Evolutionary conservation across 2,329 filamentous ascomycete genomes (phyloP).

Genomic region (Amauroascus niger): DNA sequence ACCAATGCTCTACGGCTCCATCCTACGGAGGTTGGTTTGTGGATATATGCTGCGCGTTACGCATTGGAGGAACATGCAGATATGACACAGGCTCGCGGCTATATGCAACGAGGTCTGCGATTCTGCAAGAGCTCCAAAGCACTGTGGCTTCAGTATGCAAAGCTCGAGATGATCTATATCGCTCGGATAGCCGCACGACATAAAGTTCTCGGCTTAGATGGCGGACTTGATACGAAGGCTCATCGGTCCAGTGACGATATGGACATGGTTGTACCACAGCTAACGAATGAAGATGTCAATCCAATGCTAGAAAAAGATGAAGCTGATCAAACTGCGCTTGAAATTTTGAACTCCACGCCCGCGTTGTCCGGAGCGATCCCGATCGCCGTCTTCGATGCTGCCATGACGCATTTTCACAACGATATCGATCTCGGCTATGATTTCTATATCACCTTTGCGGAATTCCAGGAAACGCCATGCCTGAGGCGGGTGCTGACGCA

Average conservation of each 20-base stretch:
- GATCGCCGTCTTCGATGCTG: conserved; percentile 79
- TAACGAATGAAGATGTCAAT: conserved; percentile 55
- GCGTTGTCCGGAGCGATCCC: conserved; percentile 90
- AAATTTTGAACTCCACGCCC: conserved; percentile 60
- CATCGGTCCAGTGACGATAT: conserved; percentile 33
- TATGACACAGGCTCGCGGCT: conserved; percentile 72
- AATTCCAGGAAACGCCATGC: conserved; percentile 58
- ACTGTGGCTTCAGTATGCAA: conserved; percentile 83
- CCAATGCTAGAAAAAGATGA: conserved; percentile 46
- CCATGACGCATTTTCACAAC: conserved; percentile 66
- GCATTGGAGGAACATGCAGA: conserved; percentile 71
- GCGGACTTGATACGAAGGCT: conserved; percentile 31
- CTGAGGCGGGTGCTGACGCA: conserved; percentile 60
- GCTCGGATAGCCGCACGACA: conserved; percentile 67
- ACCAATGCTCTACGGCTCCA: conserved; percentile 70
- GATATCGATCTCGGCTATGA: conserved; percentile 55
- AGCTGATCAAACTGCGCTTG: conserved; percentile 47
- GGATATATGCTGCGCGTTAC: conserved; percentile 72
- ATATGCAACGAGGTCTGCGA: conserved; percentile 80
- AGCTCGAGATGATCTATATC: conserved; percentile 87
- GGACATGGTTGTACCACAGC: conserved; percentile 46
- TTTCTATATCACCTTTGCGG: conserved; percentile 71
- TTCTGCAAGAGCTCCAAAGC: conserved; percentile 69
- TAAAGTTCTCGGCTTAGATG: conserved; percentile 55
- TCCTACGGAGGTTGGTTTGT: conserved; percentile 71